Evolutionary conservation across 345 rosid species (phyloP).

Genomic region (Populus ilicifolia): DNA sequence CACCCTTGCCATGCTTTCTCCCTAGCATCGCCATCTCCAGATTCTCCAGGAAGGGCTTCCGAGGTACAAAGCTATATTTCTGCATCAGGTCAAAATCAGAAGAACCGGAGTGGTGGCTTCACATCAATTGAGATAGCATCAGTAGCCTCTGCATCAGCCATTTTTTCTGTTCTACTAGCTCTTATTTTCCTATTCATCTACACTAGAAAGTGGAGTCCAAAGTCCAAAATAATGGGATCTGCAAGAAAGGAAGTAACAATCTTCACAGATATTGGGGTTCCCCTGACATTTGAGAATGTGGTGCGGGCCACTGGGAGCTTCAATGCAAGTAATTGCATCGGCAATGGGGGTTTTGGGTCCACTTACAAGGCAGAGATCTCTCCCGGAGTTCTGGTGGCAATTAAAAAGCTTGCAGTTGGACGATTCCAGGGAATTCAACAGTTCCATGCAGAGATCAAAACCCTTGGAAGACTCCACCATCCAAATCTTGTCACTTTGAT

Average conservation of each 20-base stretch:
- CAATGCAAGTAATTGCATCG: conserved; percentile 49
- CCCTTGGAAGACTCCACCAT: conserved; percentile 51
- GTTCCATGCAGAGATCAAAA: conserved; percentile 54
- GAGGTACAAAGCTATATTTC: conserved; percentile 23
- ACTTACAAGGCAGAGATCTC: conserved; percentile 54
- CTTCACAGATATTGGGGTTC: conserved; percentile 40
- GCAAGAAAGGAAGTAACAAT: conserved; percentile 41
- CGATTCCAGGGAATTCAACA: conserved; percentile 61
- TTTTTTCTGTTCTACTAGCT: conserved; percentile 50
- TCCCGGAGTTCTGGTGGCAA: conserved; percentile 39
- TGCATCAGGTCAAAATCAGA: conserved; percentile 18
- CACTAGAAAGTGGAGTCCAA: conserved; percentile 37
- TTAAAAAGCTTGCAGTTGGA: conserved; percentile 56
- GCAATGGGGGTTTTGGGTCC: conserved; percentile 63
- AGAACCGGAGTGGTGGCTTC: conserved; percentile 19
- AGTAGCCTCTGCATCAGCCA: conserved; percentile 53
- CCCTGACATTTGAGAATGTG: conserved; percentile 47
- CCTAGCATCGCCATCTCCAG: conserved; percentile 38
- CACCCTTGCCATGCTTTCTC: conserved; percentile 41
- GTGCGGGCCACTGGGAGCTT: conserved; percentile 55
- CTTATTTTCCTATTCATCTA: conserved; percentile 44
- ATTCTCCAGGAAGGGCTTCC: conserved; percentile 13
- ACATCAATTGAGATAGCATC: conserved; percentile 60
- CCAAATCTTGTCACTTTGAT: conserved; percentile 54
- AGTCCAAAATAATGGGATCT: conserved; percentile 32